Evolutionary conservation across 1,284 basidiomycete species (phyloP), one percentile per base, ranked within the genome.

Genomic region (Moesziomyces sp.): DNA sequence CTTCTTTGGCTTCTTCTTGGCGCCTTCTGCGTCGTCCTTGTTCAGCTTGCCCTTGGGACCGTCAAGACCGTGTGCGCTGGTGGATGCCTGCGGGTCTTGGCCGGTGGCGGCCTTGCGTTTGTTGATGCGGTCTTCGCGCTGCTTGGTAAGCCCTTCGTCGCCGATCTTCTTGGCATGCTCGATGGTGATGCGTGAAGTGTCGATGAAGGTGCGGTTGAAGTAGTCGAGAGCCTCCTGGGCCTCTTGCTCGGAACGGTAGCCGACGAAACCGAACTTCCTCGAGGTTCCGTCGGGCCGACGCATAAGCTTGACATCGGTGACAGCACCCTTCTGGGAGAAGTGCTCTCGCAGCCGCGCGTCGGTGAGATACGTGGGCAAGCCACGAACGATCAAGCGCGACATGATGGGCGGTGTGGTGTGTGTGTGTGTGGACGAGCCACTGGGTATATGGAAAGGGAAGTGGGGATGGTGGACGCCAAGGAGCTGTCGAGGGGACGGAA

Each of bases 361-460:
- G 0, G 91, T 90, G 30, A 92, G 86, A 81, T 91, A 91, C 0
- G 89, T 82, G 0, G 95, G 94, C 1, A 99, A 86, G 79, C 94
- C 94, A 80, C 93, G 94, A 50, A 97, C 87, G 58, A 99, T 92
- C 47, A 99, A 89, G 49, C 96, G 92, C 16, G 95, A 96, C 93
- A 79, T 82, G 52, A 5, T 62, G 49, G 23, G 11, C 6, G 28
- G 18, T 48, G 40, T 34, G 43, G n/a, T 34, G 26, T 44, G 56
- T 11, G 30, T 21, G 21, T 26, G 35, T 18, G 52, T 40, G 23
- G 24, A 11, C n/a, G 30, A 46, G 46, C 26, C 24, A 24, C 55
- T 40, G 66, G 56, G 66, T 69, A 69, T 69, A 69, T 63, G 40
- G 23, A 43, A 35, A 42, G 19, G 44, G 24, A 3, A n/a, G 2